Evolutionary conservation across 371 early-diverging fungal species (phyloP).

Genomic region (Rhizopus sp.): DNA sequence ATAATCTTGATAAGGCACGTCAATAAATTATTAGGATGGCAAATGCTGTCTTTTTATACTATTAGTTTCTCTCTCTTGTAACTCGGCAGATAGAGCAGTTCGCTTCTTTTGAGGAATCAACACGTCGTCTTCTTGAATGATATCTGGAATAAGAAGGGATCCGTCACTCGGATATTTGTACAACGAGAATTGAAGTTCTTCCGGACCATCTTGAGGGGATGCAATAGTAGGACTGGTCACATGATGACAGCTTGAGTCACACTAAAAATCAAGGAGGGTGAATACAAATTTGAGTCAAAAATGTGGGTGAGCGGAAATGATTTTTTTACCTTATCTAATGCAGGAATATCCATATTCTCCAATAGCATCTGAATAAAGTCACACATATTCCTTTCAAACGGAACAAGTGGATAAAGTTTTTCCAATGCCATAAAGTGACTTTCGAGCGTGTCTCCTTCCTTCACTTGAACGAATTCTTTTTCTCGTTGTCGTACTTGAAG

Average conservation of each 20-base stretch:
- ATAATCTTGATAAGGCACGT: conserved; percentile 56
- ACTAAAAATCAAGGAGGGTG: conserved; percentile 4
- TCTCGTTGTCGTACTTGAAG: conserved; percentile 51
- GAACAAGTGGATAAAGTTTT: conserved; percentile 48
- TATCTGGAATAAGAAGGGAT: conserved; percentile 43
- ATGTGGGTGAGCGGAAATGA: neutral
- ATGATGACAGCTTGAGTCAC: conserved; percentile 12
- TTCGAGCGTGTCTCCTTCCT: conserved; percentile 37
- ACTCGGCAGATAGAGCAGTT: neutral
- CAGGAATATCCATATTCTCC: conserved; percentile 44
- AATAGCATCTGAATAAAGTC: conserved; percentile 51
- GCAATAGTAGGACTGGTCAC: neutral
- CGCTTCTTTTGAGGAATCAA: conserved; percentile 4
- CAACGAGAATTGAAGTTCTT: neutral
- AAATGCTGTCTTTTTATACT: too few species aligned
- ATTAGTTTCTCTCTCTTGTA: neutral
- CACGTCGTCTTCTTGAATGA: conserved; percentile 29
- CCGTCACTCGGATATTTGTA: conserved; percentile 54
- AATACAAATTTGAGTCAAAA: neutral
- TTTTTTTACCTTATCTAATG: conserved; percentile 43
- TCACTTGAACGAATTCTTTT: conserved; percentile 49
- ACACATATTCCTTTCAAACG: conserved; percentile 51
- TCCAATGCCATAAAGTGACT: conserved; percentile 54
- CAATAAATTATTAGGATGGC: neutral
- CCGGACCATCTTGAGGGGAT: conserved; percentile 8